Base-by-base conservation (phyloP, 2,329 filamentous ascomycete species). In the Cadophora luteo-olivacea region DNA sequence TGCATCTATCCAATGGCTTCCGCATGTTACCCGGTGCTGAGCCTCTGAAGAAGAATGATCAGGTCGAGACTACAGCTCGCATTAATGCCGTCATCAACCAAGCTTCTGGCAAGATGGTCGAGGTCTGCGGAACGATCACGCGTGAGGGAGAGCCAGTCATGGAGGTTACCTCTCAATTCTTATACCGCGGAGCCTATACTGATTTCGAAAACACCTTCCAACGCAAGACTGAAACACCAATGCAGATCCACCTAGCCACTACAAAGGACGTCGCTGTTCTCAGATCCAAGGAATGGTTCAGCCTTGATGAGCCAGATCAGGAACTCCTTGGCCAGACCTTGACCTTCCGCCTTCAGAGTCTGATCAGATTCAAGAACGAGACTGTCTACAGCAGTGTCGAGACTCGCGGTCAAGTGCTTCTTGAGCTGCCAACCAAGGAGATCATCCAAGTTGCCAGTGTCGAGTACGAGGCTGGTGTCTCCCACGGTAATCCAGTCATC, bases 141-240 rank as follows among this genome's bases (percentile, higher is more conserved):
- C 91, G 96, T 54, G 89, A 94, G 65, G 91, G 91, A 32, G 81
- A 92, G 79, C 86, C 94, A 6, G 93, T 99, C 71, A 99, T 99
- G 96, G 94, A 99, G 79, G 96, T 99, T 33, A 98, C 94, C 14
- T 97, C 94, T 71, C 96, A 99, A 81, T 99, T 99, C 87, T 81
- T 99, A 77, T 99, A 99, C 85, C 91, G 97, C 61, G 96, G 96
- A 67, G 86, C 86, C 36, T 99, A 99, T 83, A 92, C 87, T 66
- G 97, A 99, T 80, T 99, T 89, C 75, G 92, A 97, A 83, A 99
- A 97, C 83, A 99, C 97, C 7, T 99, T 99, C 89, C 94, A 98
- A 83, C 92, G 96, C 79, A 98, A 97, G 87, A 88, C 90, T 7
- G 96, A 99, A 83, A 97, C 92, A 1, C 94, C 95, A 0, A 96